A percentile compares a stretch with the other conserved stretches of the same genome.
Conservation (phyloP, 495 filamentous ascomycete genomes). For the Parathielavia appendiculata region DNA sequence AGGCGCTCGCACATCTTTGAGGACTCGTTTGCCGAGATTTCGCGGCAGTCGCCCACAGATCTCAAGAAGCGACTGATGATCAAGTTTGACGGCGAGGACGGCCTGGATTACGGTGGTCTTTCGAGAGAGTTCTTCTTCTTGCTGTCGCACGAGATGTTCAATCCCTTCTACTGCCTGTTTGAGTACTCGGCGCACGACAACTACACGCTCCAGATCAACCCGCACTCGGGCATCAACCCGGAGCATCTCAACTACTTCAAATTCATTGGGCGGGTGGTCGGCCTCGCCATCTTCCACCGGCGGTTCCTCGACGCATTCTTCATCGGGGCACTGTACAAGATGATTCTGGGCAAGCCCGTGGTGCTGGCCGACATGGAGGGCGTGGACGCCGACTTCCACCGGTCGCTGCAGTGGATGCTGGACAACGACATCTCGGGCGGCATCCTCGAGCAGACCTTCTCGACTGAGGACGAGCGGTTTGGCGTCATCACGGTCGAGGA, state of each 20-base stretch:
- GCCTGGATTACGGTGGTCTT: constrained; percentile 95
- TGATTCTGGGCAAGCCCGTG: constrained; percentile 94
- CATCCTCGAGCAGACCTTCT: constrained; percentile 89
- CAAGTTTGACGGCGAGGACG: constrained; percentile 98
- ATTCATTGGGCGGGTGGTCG: constrained; percentile 98
- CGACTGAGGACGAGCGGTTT: constrained; percentile 95
- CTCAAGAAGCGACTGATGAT: constrained; percentile 99
- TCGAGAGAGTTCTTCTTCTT: constrained; percentile 99
- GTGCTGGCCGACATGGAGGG: constrained; percentile 95
- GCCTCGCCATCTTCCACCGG: constrained; percentile 96
- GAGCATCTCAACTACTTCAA: constrained; percentile 99
- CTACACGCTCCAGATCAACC: constrained; percentile 99
- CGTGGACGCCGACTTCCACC: constrained; percentile 95
- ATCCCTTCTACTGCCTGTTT: constrained; percentile 99
- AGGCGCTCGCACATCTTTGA: constrained; percentile 95
- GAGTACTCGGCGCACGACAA: constrained; percentile 99
- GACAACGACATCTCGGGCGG: constrained; percentile 90
- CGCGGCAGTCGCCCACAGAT: constrained; percentile 91
- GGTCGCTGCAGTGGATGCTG: constrained; percentile 92
- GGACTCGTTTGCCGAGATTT: constrained; percentile 97
- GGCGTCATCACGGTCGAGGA: constrained; percentile 89
- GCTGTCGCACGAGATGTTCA: constrained; percentile 99
- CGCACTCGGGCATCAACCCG: constrained; percentile 98
- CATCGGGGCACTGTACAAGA: constrained; percentile 99
- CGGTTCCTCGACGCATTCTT: constrained; percentile 99